Evolutionary conservation across 2,329 filamentous ascomycete species (phyloP).

Genomic region (Venturia pyrina): DNA sequence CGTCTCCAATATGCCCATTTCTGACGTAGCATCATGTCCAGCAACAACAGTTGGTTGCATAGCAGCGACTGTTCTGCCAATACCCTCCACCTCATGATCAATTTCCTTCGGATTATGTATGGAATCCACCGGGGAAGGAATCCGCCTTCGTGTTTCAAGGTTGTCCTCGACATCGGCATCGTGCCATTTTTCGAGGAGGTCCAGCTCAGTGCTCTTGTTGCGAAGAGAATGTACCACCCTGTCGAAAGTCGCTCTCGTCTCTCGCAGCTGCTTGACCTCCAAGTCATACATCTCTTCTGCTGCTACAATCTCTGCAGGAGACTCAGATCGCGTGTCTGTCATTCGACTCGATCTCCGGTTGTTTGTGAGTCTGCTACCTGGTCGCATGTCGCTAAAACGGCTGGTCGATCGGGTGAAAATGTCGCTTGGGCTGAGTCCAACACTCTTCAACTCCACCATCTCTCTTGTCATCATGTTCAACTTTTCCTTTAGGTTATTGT

Average conservation of each 20-base stretch:
- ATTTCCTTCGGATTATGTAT: neutral
- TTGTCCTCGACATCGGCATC: neutral
- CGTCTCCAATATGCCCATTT: neutral
- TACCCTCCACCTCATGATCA: neutral
- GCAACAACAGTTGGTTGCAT: neutral
- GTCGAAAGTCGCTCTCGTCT: constrained; percentile 7
- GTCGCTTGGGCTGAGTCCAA: neutral
- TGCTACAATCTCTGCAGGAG: neutral
- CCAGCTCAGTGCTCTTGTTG: neutral
- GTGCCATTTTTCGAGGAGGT: neutral
- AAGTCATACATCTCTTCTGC: neutral
- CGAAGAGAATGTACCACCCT: neutral
- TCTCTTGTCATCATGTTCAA: constrained; percentile 1
- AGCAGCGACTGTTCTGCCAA: neutral
- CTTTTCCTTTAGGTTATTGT: neutral
- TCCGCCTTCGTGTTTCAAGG: neutral
- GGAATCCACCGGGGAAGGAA: neutral
- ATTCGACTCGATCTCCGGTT: neutral
- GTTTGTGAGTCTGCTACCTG: neutral
- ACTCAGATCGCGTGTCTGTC: neutral
- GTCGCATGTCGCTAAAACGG: neutral
- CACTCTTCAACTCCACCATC: neutral
- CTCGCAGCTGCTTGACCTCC: constrained; percentile 2
- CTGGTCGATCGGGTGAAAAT: neutral
- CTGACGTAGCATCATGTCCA: neutral